These are phyloP conservation scores for Trametes gibbosa DNA, from an alignment of 768 basidiomycete genomes.

Conservation along the genomic window DNA sequence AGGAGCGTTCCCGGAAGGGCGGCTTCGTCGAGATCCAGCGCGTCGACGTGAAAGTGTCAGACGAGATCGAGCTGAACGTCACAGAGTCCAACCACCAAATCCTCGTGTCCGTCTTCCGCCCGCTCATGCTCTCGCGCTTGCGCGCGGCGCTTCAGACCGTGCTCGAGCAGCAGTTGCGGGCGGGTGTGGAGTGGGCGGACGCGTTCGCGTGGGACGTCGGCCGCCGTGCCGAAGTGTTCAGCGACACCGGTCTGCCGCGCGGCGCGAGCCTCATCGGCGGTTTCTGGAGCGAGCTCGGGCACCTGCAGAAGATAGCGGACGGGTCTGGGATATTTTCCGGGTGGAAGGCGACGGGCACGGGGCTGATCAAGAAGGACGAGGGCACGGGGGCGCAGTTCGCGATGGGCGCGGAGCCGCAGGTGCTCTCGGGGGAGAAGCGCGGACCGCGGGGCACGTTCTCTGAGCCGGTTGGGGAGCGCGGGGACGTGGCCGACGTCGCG, in stretches of 20 bases:
- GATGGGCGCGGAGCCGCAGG: constrained; percentile 73
- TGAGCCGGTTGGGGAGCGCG: constrained; percentile 35
- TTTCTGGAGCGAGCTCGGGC: constrained; percentile 68
- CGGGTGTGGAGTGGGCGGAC: constrained; percentile 51
- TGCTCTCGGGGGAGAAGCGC: constrained; percentile 62
- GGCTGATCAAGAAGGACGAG: constrained; percentile 54
- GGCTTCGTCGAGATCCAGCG: constrained; percentile 61
- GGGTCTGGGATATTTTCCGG: constrained; percentile 36
- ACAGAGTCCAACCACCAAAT: constrained; percentile 64
- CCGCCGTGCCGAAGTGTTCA: constrained; percentile 59
- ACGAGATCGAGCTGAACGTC: constrained; percentile 54
- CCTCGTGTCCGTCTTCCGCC: constrained; percentile 59
- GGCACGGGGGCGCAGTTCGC: constrained; percentile 46
- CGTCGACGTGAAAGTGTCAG: constrained; percentile 51
- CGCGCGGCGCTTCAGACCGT: constrained; percentile 59
- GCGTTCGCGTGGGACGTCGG: constrained; percentile 57
- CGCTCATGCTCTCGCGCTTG: constrained; percentile 54
- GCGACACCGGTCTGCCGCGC: constrained; percentile 55
- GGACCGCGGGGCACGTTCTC: constrained; percentile 61
- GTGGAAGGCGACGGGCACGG: constrained; percentile 60
- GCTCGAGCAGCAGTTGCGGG: constrained; percentile 53
- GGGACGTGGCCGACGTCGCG: constrained; percentile 14
- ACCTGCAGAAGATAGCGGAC: constrained; percentile 40
- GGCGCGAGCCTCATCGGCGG: constrained; percentile 54
- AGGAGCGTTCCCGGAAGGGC: constrained; percentile 42